Evolutionary conservation across 306 rosid species (phyloP).

Genomic region (Elaeagnus macrophylla): DNA sequence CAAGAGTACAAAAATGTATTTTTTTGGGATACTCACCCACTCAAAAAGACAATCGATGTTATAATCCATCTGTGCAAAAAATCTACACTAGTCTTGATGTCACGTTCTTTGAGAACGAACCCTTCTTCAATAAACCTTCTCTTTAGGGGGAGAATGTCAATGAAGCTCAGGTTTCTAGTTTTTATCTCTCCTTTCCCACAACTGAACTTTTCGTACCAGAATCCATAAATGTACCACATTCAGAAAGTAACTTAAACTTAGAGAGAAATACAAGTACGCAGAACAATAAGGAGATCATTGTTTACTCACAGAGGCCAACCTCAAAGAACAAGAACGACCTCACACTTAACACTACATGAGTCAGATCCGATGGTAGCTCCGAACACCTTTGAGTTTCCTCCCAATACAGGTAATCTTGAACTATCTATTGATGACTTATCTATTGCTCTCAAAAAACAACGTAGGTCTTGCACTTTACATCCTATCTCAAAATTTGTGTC

Average conservation of each 20-base stretch:
- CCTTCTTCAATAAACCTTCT: background rate
- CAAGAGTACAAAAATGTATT: background rate
- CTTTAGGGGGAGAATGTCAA: background rate
- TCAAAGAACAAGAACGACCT: background rate
- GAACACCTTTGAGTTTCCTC: too few species aligned
- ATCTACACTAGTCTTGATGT: background rate
- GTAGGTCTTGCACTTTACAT: background rate
- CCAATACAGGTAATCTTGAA: too few species aligned
- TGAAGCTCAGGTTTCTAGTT: background rate
- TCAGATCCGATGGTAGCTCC: background rate
- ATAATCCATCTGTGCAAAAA: background rate
- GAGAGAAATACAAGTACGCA: background rate
- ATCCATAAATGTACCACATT: background rate
- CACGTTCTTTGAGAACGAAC: background rate
- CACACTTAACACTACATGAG: background rate
- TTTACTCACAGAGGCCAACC: too few species aligned
- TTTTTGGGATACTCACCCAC: background rate
- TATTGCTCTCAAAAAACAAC: background rate
- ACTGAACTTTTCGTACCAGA: background rate
- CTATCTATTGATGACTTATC: background rate
- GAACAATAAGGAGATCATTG: too few species aligned
- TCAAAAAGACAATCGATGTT: background rate
- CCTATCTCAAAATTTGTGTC: background rate
- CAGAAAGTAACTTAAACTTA: background rate
- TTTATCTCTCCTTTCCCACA: background rate